Evolutionary conservation across 2,329 filamentous ascomycete genomes (phyloP).

Genomic region (Tolypocladium paradoxum): DNA sequence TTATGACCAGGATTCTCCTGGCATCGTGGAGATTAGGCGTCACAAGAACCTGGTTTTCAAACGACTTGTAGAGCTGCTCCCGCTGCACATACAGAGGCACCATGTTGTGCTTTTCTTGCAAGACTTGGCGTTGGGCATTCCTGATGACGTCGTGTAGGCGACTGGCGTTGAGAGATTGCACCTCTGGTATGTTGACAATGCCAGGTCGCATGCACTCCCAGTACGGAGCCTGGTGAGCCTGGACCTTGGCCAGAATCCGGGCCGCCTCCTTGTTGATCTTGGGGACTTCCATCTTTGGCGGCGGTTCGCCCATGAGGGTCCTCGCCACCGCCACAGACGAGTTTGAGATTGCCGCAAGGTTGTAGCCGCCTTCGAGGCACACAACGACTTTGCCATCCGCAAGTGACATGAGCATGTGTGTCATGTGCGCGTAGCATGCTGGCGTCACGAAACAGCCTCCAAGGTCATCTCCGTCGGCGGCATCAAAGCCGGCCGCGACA

Average conservation of each 20-base stretch:
- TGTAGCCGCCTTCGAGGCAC: constrained; percentile 93
- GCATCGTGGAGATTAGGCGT: constrained; percentile 59
- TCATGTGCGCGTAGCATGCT: constrained; percentile 93
- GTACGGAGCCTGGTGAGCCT: constrained; percentile 54
- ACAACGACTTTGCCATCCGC: constrained; percentile 84
- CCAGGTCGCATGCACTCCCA: constrained; percentile 83
- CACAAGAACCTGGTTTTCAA: constrained; percentile 77
- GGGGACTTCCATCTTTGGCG: constrained; percentile 47
- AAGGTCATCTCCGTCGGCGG: constrained; percentile 83
- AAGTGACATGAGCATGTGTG: constrained; percentile 95
- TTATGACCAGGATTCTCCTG: constrained; percentile 66
- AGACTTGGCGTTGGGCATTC: constrained; percentile 58
- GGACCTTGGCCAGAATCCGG: constrained; percentile 45
- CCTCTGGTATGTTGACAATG: constrained; percentile 41
- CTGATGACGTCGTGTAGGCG: constrained; percentile 74
- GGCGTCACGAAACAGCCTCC: constrained; percentile 90
- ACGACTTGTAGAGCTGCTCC: constrained; percentile 60
- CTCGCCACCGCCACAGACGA: constrained; percentile 85
- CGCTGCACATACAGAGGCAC: constrained; percentile 70
- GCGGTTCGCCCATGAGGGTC: constrained; percentile 92
- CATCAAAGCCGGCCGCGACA: constrained; percentile 91
- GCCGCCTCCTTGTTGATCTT: constrained; percentile 48
- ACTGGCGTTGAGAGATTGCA: constrained; percentile 42
- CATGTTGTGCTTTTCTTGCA: constrained; percentile 69
- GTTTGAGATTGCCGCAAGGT: constrained; percentile 81